Base-by-base conservation (phyloP, 768 basidiomycete species). In the Mycena chlorophos region DNA sequence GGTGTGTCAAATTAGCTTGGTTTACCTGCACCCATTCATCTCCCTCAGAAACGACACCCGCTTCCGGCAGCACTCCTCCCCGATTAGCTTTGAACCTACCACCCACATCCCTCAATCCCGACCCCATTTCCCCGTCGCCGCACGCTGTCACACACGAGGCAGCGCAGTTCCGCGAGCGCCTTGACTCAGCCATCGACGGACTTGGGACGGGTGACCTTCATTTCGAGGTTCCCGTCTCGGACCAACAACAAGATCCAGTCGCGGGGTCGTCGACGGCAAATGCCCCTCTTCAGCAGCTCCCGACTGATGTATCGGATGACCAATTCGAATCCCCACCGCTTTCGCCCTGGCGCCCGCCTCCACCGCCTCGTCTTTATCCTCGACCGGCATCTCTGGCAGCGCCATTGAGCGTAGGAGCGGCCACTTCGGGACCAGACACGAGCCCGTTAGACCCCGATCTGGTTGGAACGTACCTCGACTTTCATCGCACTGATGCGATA, bases 121-220 rank as follows among this genome's bases (percentile, higher is more conserved):
- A 46, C 28, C 37, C 45, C 5, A 38, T 12, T 23, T 52, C 56
- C 6, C 52, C 56, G 48, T 55, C 42, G 37, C 51, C 57, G 34
- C 57, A 19, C 25, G 37, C 40, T 20, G 19, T 40, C 12, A 37
- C 31, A n/a, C 53, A 55, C 42, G 43, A 43, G 29, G 28, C 56
- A 14, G 29, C 56, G 2, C 60, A 62, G 26, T 70, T 75, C 58
- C 69, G 72, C 31, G 65, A 71, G 48, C 68, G 69, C 27, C 64
- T 75, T 19, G 65, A 70, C 52, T 67, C 69, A 13, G 74, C 73
- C 2, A 65, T 75, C 29, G 71, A 71, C 42, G 63, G 69, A 13
- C 55, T 75, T 22, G 56, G 60, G 19, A 51, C 40, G 25, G 60
- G 55, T 56, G 68, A 49, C 67, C 69, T 38, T 46, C 63, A 42